A percentile compares a stretch with the other conserved stretches of the same genome.
These are phyloP conservation scores for Daldinia loculata DNA, from an alignment of 495 filamentous ascomycete species.

Conservation along the genomic window DNA sequence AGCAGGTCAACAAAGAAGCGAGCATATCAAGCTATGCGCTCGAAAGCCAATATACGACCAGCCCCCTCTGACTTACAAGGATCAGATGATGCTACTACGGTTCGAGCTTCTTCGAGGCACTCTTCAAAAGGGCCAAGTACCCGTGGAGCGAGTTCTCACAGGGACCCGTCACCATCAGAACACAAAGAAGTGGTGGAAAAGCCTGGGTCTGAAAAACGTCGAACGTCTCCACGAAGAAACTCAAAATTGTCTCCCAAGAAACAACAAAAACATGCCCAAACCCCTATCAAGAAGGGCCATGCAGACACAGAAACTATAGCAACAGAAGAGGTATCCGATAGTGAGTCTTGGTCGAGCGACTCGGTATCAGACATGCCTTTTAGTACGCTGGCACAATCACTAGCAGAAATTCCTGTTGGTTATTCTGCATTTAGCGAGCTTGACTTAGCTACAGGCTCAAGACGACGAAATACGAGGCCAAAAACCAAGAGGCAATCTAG, in stretches of 20 bases:
- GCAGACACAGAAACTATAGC: conserved; percentile 31
- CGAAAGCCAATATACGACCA: conserved; percentile 35
- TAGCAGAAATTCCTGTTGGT: conserved; percentile 64
- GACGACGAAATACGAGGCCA: conserved; percentile 51
- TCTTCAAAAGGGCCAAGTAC: conserved; percentile 42
- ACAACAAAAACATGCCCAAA: conserved; percentile 26
- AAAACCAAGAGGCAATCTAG: conserved; percentile 55
- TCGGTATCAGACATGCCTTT: conserved; percentile 49
- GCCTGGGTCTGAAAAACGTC: conserved; percentile 41
- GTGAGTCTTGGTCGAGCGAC: conserved; percentile 43
- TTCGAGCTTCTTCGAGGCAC: conserved; percentile 46
- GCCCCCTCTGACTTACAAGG: conserved; percentile 40
- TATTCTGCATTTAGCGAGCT: conserved; percentile 67
- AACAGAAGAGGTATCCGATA: conserved; percentile 44
- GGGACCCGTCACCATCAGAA: conserved; percentile 56
- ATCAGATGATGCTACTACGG: conserved; percentile 44
- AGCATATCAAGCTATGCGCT: conserved; percentile 36
- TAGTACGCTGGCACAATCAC: conserved; percentile 54
- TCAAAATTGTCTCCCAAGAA: conserved; percentile 40
- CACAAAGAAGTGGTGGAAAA: conserved; percentile 56
- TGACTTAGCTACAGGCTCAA: conserved; percentile 58
- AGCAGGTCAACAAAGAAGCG: conserved; percentile 48
- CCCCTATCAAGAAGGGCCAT: conserved; percentile 22
- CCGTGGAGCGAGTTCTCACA: conserved; percentile 28
- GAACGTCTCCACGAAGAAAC: conserved; percentile 32